phyloP scores from a whole-genome alignment of 306 rosid species.

The Dalbergia cultrata region DNA sequence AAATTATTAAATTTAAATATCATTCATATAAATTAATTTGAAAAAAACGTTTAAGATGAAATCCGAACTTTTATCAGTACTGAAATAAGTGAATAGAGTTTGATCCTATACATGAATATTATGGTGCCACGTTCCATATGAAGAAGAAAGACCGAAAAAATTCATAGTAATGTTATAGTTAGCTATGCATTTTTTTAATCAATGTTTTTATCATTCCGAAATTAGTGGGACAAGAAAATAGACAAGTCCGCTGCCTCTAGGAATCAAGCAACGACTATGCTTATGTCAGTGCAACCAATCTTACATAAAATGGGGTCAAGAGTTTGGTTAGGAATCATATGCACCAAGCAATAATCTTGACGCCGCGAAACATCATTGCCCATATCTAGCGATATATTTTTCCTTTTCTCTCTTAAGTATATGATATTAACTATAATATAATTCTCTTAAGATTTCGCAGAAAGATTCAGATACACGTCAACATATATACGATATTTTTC shows the following conservation, averaged over 20 bases:
- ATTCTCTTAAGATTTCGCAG: conserved; percentile 28
- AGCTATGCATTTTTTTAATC: not conserved
- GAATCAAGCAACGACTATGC: conserved; percentile 35
- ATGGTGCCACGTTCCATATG: too few species aligned
- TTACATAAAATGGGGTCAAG: conserved; percentile 31
- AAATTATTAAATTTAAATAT: too few species aligned
- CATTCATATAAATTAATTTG: too few species aligned
- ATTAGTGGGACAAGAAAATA: conserved; percentile 38
- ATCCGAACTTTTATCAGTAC: too few species aligned
- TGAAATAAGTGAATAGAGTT: too few species aligned
- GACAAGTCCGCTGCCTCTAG: conserved; percentile 40
- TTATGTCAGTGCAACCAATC: conserved; percentile 45
- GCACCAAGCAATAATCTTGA: conserved; percentile 47
- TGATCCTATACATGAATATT: too few species aligned
- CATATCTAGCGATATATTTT: conserved; percentile 41
- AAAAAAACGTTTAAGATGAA: too few species aligned
- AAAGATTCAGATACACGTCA: conserved; percentile 17
- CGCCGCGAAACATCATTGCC: conserved; percentile 47
- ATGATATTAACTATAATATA: not conserved
- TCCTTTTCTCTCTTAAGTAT: not conserved
- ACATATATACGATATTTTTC: conserved; percentile 4
- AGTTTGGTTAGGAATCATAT: conserved; percentile 41
- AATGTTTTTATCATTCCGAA: conserved; percentile 40
- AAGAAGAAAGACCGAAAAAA: too few species aligned
- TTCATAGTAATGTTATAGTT: too few species aligned